These are phyloP conservation scores for Pythium myriotylum DNA, from an alignment of 352 stramenopile genomes.

Conservation along the genomic window DNA sequence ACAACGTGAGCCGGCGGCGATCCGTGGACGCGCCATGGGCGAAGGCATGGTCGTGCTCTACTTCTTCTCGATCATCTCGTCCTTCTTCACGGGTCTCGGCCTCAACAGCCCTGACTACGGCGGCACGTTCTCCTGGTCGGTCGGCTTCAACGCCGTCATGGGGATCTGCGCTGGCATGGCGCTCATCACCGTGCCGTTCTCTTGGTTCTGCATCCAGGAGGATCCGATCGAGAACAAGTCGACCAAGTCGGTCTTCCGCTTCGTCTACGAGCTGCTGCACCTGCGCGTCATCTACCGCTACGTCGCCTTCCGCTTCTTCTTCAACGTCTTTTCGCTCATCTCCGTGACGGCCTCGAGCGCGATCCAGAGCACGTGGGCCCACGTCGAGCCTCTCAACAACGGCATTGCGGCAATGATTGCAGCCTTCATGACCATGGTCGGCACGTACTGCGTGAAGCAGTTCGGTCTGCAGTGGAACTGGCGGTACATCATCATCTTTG, in stretches of 20 bases:
- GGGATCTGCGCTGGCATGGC: constrained; percentile 36
- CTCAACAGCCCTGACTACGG: constrained; percentile 57
- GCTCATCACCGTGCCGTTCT: constrained; percentile 28
- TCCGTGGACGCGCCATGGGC: constrained; percentile 35
- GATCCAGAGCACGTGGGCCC: constrained; percentile 52
- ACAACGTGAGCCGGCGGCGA: constrained; percentile 45
- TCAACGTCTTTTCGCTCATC: constrained; percentile 36
- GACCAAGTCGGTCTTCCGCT: constrained; percentile 19
- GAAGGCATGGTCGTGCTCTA: constrained; percentile 12
- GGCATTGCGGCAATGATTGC: constrained; percentile 44
- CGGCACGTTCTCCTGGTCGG: constrained; percentile 42
- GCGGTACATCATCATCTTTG: constrained; percentile 38
- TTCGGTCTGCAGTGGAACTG: constrained; percentile 60
- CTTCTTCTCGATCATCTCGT: constrained; percentile 39
- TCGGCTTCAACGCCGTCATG: constrained; percentile 53
- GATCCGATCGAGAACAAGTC: constrained; percentile 26
- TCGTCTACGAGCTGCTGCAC: constrained; percentile 56
- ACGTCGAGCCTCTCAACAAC: constrained; percentile 55
- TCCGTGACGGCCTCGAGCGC: constrained; percentile 42
- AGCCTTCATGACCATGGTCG: constrained; percentile 35
- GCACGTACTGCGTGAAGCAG: constrained; percentile 35
- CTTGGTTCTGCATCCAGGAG: constrained; percentile 43
- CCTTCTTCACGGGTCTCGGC: constrained; percentile 47
- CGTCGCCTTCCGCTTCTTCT: constrained; percentile 28
- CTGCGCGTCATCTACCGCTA: constrained; percentile 36